Evolutionary conservation across 1,284 basidiomycete genomes (phyloP), one percentile per base, ranked within the genome.

Genomic region (Melampsora larici-populina): DNA sequence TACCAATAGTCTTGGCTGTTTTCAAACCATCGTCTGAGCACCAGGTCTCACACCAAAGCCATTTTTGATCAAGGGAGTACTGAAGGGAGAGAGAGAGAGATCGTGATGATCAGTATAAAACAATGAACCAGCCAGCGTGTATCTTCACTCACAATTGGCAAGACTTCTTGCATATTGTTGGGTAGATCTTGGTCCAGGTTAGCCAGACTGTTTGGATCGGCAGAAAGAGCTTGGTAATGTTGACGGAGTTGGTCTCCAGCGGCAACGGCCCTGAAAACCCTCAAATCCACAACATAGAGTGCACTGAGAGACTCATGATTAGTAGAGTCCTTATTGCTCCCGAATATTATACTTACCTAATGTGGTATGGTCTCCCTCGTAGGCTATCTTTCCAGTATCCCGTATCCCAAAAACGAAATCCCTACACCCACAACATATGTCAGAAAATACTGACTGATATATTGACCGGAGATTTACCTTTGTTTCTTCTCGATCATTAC

Each of bases 121-220:
- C 7, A 13, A 43, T 43, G 13, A 1, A 62, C 21, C 49, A 46
- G 29, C 66, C 33, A 18, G 51, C 21, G 15, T n/a, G 29, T 31
- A 18, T 65, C 8, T 1, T 72, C 8, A 85, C 90, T 86, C 84
- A 92, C 91, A 78, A 97, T 97, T 2, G 79, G 93, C 60, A 96
- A 90, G 81, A 92, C 88, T 58, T 88, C 86, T 82, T 96, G 93
- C 80, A 96, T 87, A 81, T 94, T 94, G 82, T 97, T 97, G 0
- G 94, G 94, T 65, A 97, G 86, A 86, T 97, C 94, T 88, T 99
- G 96, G 83, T 99, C 96, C 33, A 99, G 87, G 83, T 99, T 99
- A 69, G 94, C 91, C 1, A 99, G 86, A 7, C 93, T 97, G 82
- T 92, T 90, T 0, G 94, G 94, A 83, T 99, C 97, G 15, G 92